A percentile compares a stretch with the other conserved stretches of the same genome.
These are phyloP conservation scores for Colletotrichum orchidophilum DNA, from an alignment of 2,329 filamentous ascomycete genomes.

Conservation along the genomic window DNA sequence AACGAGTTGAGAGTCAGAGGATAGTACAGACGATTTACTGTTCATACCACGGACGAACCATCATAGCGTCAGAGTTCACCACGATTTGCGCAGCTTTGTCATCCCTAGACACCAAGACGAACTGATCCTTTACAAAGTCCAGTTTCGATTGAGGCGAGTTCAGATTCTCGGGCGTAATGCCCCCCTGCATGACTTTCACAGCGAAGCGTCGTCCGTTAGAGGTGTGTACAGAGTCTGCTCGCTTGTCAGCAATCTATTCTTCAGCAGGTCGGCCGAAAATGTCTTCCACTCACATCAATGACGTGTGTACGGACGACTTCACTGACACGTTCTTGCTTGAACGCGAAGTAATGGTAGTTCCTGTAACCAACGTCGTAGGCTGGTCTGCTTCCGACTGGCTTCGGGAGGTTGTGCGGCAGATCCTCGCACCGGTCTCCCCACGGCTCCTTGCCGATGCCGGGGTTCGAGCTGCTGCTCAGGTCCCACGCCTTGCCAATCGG, in stretches of 20 bases:
- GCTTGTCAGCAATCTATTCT: neutral
- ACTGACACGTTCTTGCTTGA: slow-evolving; percentile 15
- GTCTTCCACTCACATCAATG: slow-evolving; percentile 7
- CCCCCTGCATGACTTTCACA: slow-evolving; percentile 25
- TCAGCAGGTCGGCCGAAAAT: no score
- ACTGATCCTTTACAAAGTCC: slow-evolving; percentile 30
- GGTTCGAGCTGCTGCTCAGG: slow-evolving; percentile 8
- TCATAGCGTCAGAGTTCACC: slow-evolving; percentile 37
- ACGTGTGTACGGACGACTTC: slow-evolving; percentile 26
- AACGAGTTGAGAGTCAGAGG: no score
- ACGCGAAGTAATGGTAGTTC: slow-evolving; percentile 32
- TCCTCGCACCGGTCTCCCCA: slow-evolving; percentile 31
- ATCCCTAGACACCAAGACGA: slow-evolving; percentile 33
- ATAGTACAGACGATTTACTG: slow-evolving; percentile 24
- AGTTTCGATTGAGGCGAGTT: slow-evolving; percentile 19
- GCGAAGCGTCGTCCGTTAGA: slow-evolving; percentile 28
- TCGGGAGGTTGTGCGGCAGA: slow-evolving; percentile 35
- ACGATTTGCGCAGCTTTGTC: slow-evolving; percentile 37
- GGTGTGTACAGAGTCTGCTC: slow-evolving; percentile 32
- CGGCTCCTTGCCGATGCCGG: slow-evolving; percentile 19
- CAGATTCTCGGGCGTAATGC: slow-evolving; percentile 20
- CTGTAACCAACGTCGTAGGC: slow-evolving; percentile 35
- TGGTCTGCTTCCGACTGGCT: slow-evolving; percentile 28
- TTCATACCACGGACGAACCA: slow-evolving; percentile 38
- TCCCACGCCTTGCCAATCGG: slow-evolving; percentile 35